Conservation (phyloP, 352 stramenopile genomes). For the Peronospora farinosa region DNA sequence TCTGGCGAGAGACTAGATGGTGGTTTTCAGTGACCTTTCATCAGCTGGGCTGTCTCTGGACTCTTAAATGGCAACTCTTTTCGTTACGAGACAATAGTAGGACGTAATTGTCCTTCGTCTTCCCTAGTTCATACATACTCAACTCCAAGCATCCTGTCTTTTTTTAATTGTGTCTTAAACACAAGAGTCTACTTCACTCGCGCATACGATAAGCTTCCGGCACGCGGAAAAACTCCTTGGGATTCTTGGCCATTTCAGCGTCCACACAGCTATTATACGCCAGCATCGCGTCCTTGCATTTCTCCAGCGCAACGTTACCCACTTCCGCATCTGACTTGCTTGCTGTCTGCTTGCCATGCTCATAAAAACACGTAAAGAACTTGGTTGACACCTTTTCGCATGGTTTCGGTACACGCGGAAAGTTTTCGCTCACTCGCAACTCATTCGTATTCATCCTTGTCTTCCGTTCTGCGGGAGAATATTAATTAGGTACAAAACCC, state of each 20-base stretch:
- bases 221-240: slow-evolving; percentile 76
- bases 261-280: slow-evolving; percentile 79
- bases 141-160: not conserved
- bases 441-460: slow-evolving; percentile 33
- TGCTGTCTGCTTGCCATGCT: slow-evolving; percentile 65
- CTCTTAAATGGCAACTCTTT: slow-evolving; percentile 30
- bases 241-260: slow-evolving; percentile 38
- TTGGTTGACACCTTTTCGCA: slow-evolving; percentile 60
- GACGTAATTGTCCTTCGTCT: too few species aligned
- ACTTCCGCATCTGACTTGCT: slow-evolving; percentile 50
- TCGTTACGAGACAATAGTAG: slow-evolving; percentile 15
- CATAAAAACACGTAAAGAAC: slow-evolving; percentile 83
- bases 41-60: not conserved
- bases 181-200: slow-evolving; percentile 21
- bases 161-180: slow-evolving; percentile 10
- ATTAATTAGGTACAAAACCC: not conserved
- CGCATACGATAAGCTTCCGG: slow-evolving; percentile 73
- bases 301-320: slow-evolving; percentile 55
- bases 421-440: slow-evolving; percentile 63
- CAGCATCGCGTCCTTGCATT: slow-evolving; percentile 46
- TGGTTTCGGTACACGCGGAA: slow-evolving; percentile 62
- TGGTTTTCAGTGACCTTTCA: slow-evolving; percentile 4
- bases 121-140: not conserved
- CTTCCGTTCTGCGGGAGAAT: not conserved
- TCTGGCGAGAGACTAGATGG: not conserved